Conservation (phyloP, 345 rosid genomes). For the Euphorbia lathyris region DNA sequence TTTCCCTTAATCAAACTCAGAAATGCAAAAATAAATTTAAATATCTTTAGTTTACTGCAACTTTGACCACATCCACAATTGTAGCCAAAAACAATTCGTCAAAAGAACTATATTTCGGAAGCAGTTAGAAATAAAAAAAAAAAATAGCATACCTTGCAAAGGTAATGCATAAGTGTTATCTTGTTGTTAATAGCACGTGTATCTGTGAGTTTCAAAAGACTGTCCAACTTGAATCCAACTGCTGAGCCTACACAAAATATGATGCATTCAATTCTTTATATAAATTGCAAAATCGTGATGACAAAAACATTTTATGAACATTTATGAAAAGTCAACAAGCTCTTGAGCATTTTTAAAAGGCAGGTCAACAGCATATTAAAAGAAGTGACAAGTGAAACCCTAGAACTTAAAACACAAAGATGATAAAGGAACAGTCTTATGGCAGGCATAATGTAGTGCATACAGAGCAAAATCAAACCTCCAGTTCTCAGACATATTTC, state of each 20-base stretch:
- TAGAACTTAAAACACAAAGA: background rate
- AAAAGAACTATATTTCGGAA: background rate
- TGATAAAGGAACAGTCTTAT: background rate
- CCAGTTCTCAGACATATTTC: background rate
- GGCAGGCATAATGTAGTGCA: background rate
- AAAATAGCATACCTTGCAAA: slow-evolving; percentile 69
- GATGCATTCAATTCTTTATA: slow-evolving; percentile 19
- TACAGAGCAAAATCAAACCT: background rate
- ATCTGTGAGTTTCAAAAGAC: slow-evolving; percentile 88
- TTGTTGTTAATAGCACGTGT: slow-evolving; percentile 88
- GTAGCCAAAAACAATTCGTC: background rate
- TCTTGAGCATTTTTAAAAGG: background rate
- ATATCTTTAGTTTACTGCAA: background rate
- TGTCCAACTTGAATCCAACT: slow-evolving; percentile 95
- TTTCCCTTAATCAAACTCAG: background rate
- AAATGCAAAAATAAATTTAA: background rate
- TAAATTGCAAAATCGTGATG: slow-evolving; percentile 8
- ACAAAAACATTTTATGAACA: slow-evolving; percentile 1
- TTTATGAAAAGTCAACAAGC: slow-evolving; percentile 5
- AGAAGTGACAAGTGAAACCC: slow-evolving; percentile 1
- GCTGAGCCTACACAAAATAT: slow-evolving; percentile 73
- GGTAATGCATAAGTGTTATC: slow-evolving; percentile 98
- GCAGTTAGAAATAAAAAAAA: background rate
- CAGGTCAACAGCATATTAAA: background rate
- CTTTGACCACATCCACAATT: background rate